phyloP scores from a whole-genome alignment of 345 rosid genomes.

The Salix udensis region DNA sequence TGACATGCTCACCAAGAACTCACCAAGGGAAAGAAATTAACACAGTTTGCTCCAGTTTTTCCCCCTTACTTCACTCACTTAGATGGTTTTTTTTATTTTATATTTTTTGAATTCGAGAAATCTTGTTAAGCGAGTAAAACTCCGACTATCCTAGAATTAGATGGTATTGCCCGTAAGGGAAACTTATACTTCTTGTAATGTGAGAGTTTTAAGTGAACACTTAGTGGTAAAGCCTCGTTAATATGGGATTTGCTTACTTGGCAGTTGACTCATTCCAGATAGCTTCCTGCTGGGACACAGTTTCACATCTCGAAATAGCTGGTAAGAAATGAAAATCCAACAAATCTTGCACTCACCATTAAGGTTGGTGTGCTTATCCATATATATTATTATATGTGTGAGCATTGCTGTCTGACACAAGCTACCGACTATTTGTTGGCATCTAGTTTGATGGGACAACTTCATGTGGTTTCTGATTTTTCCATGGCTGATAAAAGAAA shows the following conservation, averaged over 20 bases:
- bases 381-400: background rate
- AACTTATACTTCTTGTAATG: background rate
- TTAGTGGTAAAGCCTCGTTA: background rate
- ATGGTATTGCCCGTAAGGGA: no score
- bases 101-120: no score
- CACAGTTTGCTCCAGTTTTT: conserved; percentile 71
- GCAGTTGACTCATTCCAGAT: conserved; percentile 44
- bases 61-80: no score
- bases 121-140: no score
- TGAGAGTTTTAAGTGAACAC: background rate
- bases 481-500: background rate
- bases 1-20: conserved; percentile 83
- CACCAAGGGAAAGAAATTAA: conserved; percentile 79
- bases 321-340: conserved; percentile 96
- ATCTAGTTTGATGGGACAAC: background rate
- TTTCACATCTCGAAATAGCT: conserved; percentile 95
- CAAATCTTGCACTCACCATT: conserved; percentile 69
- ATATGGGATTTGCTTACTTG: background rate
- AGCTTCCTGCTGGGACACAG: conserved; percentile 97
- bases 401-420: background rate
- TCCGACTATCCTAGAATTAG: no score
- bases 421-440: background rate
- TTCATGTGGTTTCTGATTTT: background rate
- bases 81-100: no score
- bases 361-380: conserved; percentile 42